Base-by-base conservation (phyloP, 169 alveolate genomes). In the Cryptosporidium tyzzeri region DNA sequence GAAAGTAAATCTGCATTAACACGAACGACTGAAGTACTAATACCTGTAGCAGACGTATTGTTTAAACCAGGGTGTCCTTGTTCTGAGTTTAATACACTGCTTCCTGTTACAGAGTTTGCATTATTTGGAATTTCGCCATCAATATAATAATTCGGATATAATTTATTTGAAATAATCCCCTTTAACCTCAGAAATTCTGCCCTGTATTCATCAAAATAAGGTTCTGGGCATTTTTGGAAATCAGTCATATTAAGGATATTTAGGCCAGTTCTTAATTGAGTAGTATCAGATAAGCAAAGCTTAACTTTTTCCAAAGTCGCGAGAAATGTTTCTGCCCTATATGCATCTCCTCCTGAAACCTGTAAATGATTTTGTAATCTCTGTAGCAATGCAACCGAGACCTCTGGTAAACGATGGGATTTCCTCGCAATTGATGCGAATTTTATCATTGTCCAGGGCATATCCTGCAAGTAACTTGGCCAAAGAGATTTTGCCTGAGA, bases 371-470 rank as follows among this genome's bases (percentile, higher is more conserved):
- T 92, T 62, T 92, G 95, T 48, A 92, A 93, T 84, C 92, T 93
- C 70, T 93, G 91, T 7, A 93, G 70, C 8, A 93, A 23, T 33
- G 93, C 95, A 8, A 94, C 85, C 1, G 95, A 85, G 67, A 92
- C 92, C 51, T 92, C 84, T 18, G 95, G 95, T 48, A 92, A 58
- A 23, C 93, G 93, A 59, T 93, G 95, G 18, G 91, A 71, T 67
- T 93, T 92, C 23, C 95, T 91, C 3, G 94, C 92, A 33, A 93
- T 91, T 21, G 94, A 84, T 48, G 94, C 94, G 62, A 91, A 93
- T 69, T 92, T 93, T 37, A 91, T 93, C 85, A 92, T 67, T 14
- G 95, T 93, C 95, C 95, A 93, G 48, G 86, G 94, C 70, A 91
- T 84, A 51, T 93, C 95, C 53, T 93, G 95, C 29, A 91, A 59